A percentile compares a stretch with the other conserved stretches of the same genome.
Evolutionary conservation across 2,329 filamentous ascomycete species (phyloP).

Genomic region (Diaporthe sp.): DNA sequence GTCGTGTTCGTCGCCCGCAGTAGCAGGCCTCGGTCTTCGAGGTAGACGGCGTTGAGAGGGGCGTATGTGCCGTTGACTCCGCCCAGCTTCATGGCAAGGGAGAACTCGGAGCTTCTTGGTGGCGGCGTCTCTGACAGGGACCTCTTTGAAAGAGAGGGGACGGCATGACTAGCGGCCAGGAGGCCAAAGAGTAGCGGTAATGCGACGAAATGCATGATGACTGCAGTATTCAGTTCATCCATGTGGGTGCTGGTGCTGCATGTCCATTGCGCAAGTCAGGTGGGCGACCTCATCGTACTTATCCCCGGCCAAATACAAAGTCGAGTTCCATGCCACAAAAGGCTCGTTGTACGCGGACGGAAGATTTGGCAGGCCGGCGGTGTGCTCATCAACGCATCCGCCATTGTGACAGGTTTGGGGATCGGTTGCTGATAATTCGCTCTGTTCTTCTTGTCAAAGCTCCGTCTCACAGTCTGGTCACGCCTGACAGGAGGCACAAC

Average conservation of each 20-base stretch:
- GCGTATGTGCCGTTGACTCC: neutral
- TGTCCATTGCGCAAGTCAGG: neutral
- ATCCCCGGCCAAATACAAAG: neutral
- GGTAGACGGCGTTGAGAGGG: constrained; percentile 22
- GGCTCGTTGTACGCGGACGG: neutral
- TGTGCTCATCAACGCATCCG: neutral
- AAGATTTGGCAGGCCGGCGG: neutral
- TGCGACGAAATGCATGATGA: neutral
- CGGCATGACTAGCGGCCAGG: neutral
- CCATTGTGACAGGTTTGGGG: neutral
- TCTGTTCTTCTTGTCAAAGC: neutral
- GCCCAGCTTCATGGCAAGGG: constrained; percentile 31
- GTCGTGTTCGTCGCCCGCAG: neutral
- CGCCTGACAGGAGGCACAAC: too few species aligned
- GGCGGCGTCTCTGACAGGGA: neutral
- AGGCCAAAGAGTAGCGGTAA: neutral
- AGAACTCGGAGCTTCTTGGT: constrained; percentile 16
- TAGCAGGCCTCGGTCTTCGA: constrained; percentile 4
- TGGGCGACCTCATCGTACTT: neutral
- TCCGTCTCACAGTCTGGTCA: neutral
- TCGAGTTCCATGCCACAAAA: neutral
- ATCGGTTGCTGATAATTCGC: neutral
- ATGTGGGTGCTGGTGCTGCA: neutral
- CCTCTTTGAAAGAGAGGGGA: neutral
- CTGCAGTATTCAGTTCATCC: neutral